Conservation (phyloP, 257 asterid species). For the Salvia rosmarinus region DNA sequence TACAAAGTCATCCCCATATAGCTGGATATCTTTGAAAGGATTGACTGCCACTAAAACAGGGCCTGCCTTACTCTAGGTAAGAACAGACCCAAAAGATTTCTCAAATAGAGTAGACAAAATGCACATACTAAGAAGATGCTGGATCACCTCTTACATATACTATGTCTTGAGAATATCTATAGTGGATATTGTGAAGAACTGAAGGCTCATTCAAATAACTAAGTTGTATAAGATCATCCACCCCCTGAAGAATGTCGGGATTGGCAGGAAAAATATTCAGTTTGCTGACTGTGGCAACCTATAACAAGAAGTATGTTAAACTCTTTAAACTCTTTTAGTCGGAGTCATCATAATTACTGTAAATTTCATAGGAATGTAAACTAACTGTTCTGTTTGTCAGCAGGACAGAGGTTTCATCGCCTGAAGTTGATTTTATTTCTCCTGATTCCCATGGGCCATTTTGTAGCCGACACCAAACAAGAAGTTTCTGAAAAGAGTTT, state of each 20-base stretch:
- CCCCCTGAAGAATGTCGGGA: conserved; percentile 86
- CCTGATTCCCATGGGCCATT: conserved; percentile 73
- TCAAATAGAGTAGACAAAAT: conserved; percentile 30
- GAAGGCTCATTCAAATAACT: conserved; percentile 93
- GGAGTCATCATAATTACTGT: conserved; percentile 22
- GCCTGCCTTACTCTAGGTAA: conserved; percentile 88
- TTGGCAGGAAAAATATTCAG: conserved; percentile 83
- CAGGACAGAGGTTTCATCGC: conserved; percentile 61
- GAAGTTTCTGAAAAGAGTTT: conserved; percentile 67
- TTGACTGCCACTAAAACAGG: conserved; percentile 83
- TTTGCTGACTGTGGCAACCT: conserved; percentile 65
- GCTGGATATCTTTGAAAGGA: conserved; percentile 78
- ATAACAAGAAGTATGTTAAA: conserved; percentile 32
- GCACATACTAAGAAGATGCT: conserved; percentile 17
- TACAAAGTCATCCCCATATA: conserved; percentile 63
- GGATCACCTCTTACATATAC: conserved; percentile 64
- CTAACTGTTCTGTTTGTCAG: conserved; percentile 74
- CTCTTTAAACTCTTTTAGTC: conserved; percentile 12
- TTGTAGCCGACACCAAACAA: conserved; percentile 70
- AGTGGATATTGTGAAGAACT: conserved; percentile 79
- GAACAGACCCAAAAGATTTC: conserved; percentile 33
- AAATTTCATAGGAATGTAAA: conserved; percentile 29
- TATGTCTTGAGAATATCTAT: conserved; percentile 64
- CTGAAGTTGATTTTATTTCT: conserved; percentile 69
- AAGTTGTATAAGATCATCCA: conserved; percentile 88